Evolutionary conservation across 768 basidiomycete genomes (phyloP), one percentile per base, ranked within the genome.

Genomic region (Terana coerulea): DNA sequence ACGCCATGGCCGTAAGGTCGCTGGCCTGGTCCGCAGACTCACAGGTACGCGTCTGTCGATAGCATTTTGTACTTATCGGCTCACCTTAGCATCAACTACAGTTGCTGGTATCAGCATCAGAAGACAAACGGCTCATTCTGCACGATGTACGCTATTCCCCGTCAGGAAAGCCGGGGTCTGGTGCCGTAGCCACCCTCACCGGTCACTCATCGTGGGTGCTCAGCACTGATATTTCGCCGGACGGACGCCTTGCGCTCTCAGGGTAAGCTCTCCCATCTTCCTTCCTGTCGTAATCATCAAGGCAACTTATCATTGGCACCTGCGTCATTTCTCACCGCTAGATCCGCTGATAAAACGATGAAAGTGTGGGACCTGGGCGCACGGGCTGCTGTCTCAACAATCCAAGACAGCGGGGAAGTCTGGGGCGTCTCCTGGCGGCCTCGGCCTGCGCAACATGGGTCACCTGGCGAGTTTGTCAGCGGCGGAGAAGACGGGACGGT

Each of bases 151-250:
- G 94, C 49, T 75, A 78, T n/a, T 73, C 84, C 1, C 59, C 78
- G 5, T 75, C 80, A 4, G 73, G 79, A 15, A 77, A 76, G 52
- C 72, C 74, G 37, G 85, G 91, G 5, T 78, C 79, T 17, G 86
- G 88, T 34, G 85, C 86, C 1, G 91, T 95, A 17, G 91, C 94
- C 12, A 84, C 91, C 9, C 74, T 98, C 57, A 79, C 81, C 5
- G 94, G 94, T 0, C 94, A 98, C 66, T 79, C 89, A 0, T 94
- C 92, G 9, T 95, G 95, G 93, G 90, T 92, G 2, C 75, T 98
- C 31, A 86, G 83, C 60, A 74, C 83, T 6, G 88, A 91, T 60
- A 80, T 94, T 35, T 88, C 90, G 25, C 88, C 85, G 9, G 92
- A 95, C 64, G 83, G 83, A 7, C 78, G 83, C 44, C 76, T 92